Evolutionary conservation across 805 yeast genomes (phyloP).

Genomic region (Barnettozyma sp.): DNA sequence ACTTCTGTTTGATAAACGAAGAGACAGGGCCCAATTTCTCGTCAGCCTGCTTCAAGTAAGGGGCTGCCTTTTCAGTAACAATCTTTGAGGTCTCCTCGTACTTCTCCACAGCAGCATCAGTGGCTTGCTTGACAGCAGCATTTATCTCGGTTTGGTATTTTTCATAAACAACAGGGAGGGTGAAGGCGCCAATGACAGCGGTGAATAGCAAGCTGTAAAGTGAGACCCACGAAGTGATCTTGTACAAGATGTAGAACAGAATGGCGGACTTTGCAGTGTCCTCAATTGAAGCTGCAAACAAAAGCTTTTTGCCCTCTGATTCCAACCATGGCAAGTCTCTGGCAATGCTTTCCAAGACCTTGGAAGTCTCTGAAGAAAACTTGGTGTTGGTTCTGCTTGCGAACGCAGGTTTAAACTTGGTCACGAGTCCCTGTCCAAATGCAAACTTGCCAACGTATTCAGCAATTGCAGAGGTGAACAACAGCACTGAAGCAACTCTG

Average conservation of each 20-base stretch:
- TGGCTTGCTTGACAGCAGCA: slow-evolving; percentile 43
- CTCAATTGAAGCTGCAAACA: slow-evolving; percentile 66
- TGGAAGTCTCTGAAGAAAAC: slow-evolving; percentile 33
- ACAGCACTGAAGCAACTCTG: slow-evolving; percentile 51
- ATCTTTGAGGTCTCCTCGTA: slow-evolving; percentile 36
- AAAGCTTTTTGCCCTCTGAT: slow-evolving; percentile 44
- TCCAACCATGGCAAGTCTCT: slow-evolving; percentile 45
- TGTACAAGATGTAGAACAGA: slow-evolving; percentile 54
- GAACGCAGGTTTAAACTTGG: slow-evolving; percentile 69
- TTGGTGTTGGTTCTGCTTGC: slow-evolving; percentile 34
- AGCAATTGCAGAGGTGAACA: slow-evolving; percentile 59
- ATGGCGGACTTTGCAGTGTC: slow-evolving; percentile 69
- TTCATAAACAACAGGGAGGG: slow-evolving; percentile 69
- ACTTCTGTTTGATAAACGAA: slow-evolving; percentile 45
- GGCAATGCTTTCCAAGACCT: slow-evolving; percentile 37
- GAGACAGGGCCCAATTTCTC: slow-evolving; percentile 64
- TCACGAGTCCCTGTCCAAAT: slow-evolving; percentile 73
- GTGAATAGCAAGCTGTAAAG: slow-evolving; percentile 58
- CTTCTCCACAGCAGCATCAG: slow-evolving; percentile 44
- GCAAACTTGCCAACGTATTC: slow-evolving; percentile 70
- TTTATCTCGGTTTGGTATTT: slow-evolving; percentile 74
- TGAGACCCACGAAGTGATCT: slow-evolving; percentile 69
- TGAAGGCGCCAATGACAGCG: slow-evolving; percentile 55
- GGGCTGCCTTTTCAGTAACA: slow-evolving; percentile 51
- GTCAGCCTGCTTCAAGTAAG: slow-evolving; percentile 50